Base-by-base conservation (phyloP, 176 grass and related monocot genomes). In the Eragrostis nindensis region DNA sequence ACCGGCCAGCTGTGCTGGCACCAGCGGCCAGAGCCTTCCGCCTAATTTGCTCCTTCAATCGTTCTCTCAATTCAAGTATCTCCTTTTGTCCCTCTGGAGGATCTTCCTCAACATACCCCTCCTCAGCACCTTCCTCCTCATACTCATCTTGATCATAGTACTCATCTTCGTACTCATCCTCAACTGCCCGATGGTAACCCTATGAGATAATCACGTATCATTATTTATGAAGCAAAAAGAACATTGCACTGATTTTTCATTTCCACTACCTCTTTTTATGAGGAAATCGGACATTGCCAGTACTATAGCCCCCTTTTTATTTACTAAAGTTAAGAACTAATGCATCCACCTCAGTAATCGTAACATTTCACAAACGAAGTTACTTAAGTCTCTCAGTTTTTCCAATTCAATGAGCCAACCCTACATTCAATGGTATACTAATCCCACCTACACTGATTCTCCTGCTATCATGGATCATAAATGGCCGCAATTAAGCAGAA, bases 141-240 rank as follows among this genome's bases (percentile, higher is more conserved):
- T 86, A 90, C 52, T 67, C 83, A 74, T 90, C 88, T 69, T 90
- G n/a, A 67, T 72, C 80, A 46, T 90, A 90, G 61, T 90, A 90
- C 43, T 90, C 79, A 8, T 82, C 79, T 53, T 78, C 88, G 1
- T 90, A 90, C 19, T 68, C 88, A 79, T 90, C 73, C 79, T 86
- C 83, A 26, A 62, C 44, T 62, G 49, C 14, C 32, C 36, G 79
- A 71, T 73, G 83, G 76, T 86, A 86, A 54, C 79, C 88, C 88
- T 90, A 27, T 7, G 72, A 0, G 2, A 78, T 21, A 50, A 59
- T 25, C 25, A 24, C n/a, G n/a, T n/a, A n/a, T 49, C 22, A 79
- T 62, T 6, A 52, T 32, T 47, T 16, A 21, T 10, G 8, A 56
- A 15, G 21, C 24, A 36, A 73, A 42, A 50, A 40, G 42, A 42